Base-by-base conservation (phyloP, 169 alveolate species). In the Eimeria falciformis region DNA sequence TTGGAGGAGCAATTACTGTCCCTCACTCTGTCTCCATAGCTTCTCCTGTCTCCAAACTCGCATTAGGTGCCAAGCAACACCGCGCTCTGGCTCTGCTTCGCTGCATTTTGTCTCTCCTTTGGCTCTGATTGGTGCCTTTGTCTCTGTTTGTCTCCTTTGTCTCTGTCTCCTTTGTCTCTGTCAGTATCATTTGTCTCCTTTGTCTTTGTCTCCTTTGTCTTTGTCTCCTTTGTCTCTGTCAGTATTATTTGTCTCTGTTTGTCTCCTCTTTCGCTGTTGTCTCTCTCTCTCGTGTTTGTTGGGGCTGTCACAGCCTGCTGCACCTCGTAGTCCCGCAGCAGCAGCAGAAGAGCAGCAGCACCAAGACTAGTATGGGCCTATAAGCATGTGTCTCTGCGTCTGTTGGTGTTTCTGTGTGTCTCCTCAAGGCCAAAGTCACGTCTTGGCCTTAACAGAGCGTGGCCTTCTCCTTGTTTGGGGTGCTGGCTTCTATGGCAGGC, bases 381-480 rank as follows among this genome's bases (percentile, higher is more conserved):
- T 50, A 7, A 14, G 58, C 11, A 62, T 21, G 33, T 62, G 11
- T n/a, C 73, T 62, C 23, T 7, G 73, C 21, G 33, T 65, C 21
- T 25, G 7, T 65, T 65, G 7, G 7, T 7, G 7, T 23, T 65
- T 18, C 37, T 25, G 7, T 65, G 7, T 25, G 43, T 65, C 75
- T 21, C 75, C 75, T 65, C n/a, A 23, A 66, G 94, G 85, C 2
- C 40, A 18, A 55, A 73, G 93, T 40, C 98, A 97, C 86, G 91
- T 97, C 40, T 68, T 97, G 53, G 95, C 95, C 18, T 47, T 97
- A 43, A 93, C 97, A 11, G 95, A 94, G 23, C 87, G 88, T 4
- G 97, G 97, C 11, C 91, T 82, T 6, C 47, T 97, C 27, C 96
- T 94, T 66, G 95, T 95, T n/a, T 94, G 97, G 94, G 98, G 98